phyloP scores from a whole-genome alignment of 2,329 filamentous ascomycete species.

The Penicillium sp. region DNA sequence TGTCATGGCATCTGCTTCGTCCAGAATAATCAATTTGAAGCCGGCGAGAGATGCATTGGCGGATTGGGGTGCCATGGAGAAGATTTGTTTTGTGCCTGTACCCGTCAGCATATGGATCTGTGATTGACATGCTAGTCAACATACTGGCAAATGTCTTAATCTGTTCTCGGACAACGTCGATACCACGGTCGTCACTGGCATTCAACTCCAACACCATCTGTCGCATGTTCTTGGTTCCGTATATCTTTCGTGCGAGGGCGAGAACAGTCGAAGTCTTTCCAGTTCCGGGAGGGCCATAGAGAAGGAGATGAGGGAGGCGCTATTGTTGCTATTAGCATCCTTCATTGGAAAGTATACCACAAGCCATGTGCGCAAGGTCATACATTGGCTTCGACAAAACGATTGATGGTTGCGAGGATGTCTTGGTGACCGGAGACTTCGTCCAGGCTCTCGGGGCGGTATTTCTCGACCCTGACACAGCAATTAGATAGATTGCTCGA shows the following conservation, averaged over 20 bases:
- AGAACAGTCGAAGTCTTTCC: constrained; percentile 97
- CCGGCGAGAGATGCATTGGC: constrained; percentile 59
- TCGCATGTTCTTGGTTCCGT: constrained; percentile 86
- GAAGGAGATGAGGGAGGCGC: constrained; percentile 88
- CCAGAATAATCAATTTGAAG: constrained; percentile 95
- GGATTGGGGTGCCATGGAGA: constrained; percentile 60
- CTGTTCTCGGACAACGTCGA: constrained; percentile 96
- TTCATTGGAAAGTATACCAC: background rate
- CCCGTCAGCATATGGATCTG: background rate
- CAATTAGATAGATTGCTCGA: background rate
- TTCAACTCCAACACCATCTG: constrained; percentile 99
- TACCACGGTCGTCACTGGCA: constrained; percentile 93
- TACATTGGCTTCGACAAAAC: constrained; percentile 89
- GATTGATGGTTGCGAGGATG: constrained; percentile 96
- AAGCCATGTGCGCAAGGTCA: constrained; percentile 7
- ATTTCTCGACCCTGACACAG: constrained; percentile 82
- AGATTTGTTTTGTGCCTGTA: constrained; percentile 84
- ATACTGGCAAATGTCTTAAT: constrained; percentile 96
- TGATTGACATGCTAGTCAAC: constrained; percentile 1
- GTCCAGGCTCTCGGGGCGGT: constrained; percentile 80
- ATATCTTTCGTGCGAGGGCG: constrained; percentile 88
- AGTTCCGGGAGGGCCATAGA: constrained; percentile 94
- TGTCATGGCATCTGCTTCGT: constrained; percentile 99
- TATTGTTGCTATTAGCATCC: constrained; percentile 27
- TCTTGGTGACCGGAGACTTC: constrained; percentile 97